Percentiles rank a stretch among this genome's conserved stretches.
These are phyloP conservation scores for Dimargaris xerosporica DNA, from an alignment of 192 early-diverging fungal genomes.

Conservation along the genomic window DNA sequence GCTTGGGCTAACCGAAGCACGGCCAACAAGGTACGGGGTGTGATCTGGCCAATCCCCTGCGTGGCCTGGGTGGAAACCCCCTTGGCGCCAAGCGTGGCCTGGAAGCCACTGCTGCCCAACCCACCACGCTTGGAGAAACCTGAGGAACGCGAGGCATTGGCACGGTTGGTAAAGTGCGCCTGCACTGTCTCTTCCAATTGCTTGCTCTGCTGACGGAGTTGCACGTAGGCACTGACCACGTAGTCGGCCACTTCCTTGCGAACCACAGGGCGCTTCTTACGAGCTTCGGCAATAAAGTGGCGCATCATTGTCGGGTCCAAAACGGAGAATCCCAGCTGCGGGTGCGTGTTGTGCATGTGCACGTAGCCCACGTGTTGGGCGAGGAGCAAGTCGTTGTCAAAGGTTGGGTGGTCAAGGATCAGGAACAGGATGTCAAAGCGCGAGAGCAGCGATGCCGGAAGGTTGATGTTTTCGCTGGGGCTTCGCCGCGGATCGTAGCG, in stretches of 20 bases:
- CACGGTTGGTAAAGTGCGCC: constrained; percentile 16
- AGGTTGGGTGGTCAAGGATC: constrained; percentile 77
- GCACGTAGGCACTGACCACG: constrained; percentile 73
- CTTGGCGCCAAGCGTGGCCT: constrained; percentile 6
- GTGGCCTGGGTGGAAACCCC: constrained; percentile 13
- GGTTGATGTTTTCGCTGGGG: constrained; percentile 85
- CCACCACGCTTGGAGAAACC: constrained; percentile 12
- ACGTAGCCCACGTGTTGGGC: constrained; percentile 88
- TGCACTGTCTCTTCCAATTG: constrained; percentile 28
- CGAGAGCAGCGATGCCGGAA: constrained; percentile 88
- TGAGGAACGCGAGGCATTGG: not conserved
- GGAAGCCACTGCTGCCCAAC: constrained; percentile 9
- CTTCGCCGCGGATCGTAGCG: constrained; percentile 76
- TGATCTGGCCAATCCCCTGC: constrained; percentile 24
- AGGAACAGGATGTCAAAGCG: constrained; percentile 98
- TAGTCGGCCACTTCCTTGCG: constrained; percentile 65
- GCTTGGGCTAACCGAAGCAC: constrained; percentile 74
- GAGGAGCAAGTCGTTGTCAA: constrained; percentile 61
- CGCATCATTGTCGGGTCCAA: constrained; percentile 66
- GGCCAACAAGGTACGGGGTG: constrained; percentile 66
- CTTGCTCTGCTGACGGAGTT: constrained; percentile 51
- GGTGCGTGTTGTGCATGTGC: constrained; percentile 72
- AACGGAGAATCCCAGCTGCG: constrained; percentile 34
- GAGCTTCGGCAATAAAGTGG: constrained; percentile 76
- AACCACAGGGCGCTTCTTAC: constrained; percentile 54